These are phyloP conservation scores for thale cress (Arabidopsis thaliana) DNA, from an alignment of 345 rosid species.

Conservation along the genomic window TAIR10.1 NC_003070.9:2782001-2782500, in stretches of 20 bases:
- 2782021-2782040: slow-evolving; percentile 91
- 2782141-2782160: slow-evolving; percentile 80
- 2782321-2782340: slow-evolving; percentile 97
- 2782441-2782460: slow-evolving; percentile 98
- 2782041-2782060: slow-evolving; percentile 89
- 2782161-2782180: slow-evolving; percentile 91
- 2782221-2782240: slow-evolving; percentile 95
- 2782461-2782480: slow-evolving; percentile 98
- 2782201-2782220: slow-evolving; percentile 91
- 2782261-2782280: slow-evolving; percentile 7
- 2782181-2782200: slow-evolving; percentile 87
- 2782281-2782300: slow-evolving; percentile 16
- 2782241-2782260: slow-evolving; percentile 38
- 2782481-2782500: slow-evolving; percentile 93
- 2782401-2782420: slow-evolving; percentile 6
- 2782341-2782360: slow-evolving; percentile 97
- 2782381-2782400: slow-evolving; percentile 28
- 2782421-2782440: slow-evolving; percentile 17
- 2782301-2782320: slow-evolving; percentile 58
- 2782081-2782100: neutral
- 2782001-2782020: slow-evolving; percentile 77
- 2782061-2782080: slow-evolving; percentile 6
- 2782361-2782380: slow-evolving; percentile 92
- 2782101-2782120: slow-evolving; percentile 29
- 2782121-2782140: slow-evolving; percentile 58